These are phyloP conservation scores for Geotrichum ghanense DNA, from an alignment of 805 yeast genomes.

Conservation along the genomic window DNA sequence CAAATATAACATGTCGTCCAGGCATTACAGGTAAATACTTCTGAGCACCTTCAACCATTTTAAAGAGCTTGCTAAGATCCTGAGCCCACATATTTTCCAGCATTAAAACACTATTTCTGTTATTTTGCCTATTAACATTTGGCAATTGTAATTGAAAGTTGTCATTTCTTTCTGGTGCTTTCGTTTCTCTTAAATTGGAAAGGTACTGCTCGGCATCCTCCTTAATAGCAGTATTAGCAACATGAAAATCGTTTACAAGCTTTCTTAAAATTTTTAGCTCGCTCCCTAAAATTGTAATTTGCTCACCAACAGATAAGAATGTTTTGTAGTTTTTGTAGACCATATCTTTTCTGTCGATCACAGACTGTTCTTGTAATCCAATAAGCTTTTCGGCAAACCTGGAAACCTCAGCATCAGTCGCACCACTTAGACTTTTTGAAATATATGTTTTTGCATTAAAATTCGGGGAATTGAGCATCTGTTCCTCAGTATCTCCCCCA, in stretches of 20 bases:
- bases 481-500: constrained; percentile 2
- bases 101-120: constrained; percentile 59
- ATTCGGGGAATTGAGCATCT: constrained; percentile 6
- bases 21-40: constrained; percentile 62
- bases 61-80: constrained; percentile 57
- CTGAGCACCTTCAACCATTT: constrained; percentile 86
- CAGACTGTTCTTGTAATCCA: constrained; percentile 38
- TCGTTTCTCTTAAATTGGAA: constrained; percentile 10
- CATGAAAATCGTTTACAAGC: constrained; percentile 47
- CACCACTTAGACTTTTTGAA: constrained; percentile 41
- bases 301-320: constrained; percentile 29
- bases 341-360: constrained; percentile 23
- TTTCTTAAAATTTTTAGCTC: constrained; percentile 53
- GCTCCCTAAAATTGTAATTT: constrained; percentile 50
- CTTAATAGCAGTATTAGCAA: constrained; percentile 46
- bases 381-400: constrained; percentile 47
- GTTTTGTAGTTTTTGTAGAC: constrained; percentile 23
- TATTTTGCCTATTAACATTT: constrained; percentile 23
- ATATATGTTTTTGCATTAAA: constrained; percentile 42
- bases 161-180: constrained; percentile 4
- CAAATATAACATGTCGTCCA: constrained; percentile 69
- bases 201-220: constrained; percentile 50
- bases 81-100: constrained; percentile 74
- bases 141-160: constrained; percentile 1
- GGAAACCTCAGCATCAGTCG: constrained; percentile 63